Base-by-base conservation (phyloP, 208 protist genomes). In the Tritrichomonas foetus region DNA sequence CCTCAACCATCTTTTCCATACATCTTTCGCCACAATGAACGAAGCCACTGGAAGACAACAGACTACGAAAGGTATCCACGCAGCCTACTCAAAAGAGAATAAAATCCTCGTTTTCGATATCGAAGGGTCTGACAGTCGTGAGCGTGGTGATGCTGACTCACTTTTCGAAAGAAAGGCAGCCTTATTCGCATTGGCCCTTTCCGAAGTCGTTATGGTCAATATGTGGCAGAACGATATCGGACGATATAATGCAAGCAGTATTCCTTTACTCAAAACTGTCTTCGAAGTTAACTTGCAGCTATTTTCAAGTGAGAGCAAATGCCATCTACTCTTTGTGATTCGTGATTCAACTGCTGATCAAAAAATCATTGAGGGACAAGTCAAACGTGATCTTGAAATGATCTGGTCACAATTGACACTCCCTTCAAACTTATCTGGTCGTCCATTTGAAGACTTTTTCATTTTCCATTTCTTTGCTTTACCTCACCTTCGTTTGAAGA, bases 121-220 rank as follows among this genome's bases (percentile, higher is more conserved):
- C 11, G 94, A 94, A 93, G 94, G 94, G 3, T 93, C 94, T 39
- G 94, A 94, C 44, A 82, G 53, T 30, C 66, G 78, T 44, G 78
- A 93, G 30, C 14, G 94, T 50, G 82, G 80, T 50, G 50, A 93
- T 39, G 82, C 78, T 66, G 75, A 89, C 44, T 53, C 66, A 44
- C 49, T 82, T 5, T 94, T 94, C 78, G 94, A 94, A 53, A 49
- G 94, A 82, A 78, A 94, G 66, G 78, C 94, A 41, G 74, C 94
- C 3, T 49, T 94, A 13, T 75, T 94, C 30, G 94, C 82, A 2
- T 93, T 94, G 27, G 78, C 94, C 27, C 49, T 94, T 1, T 93
- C 94, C 25, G 94, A 94, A 50, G 94, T 94, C 33, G 49, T 94
- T 47, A 94, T 94, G 92, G 78, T 94, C 33, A 94, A 94, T 93